Percentiles rank a stretch among this genome's conserved stretches.
Conservation (phyloP, 306 rosid genomes). For the Casuarina glauca region DNA sequence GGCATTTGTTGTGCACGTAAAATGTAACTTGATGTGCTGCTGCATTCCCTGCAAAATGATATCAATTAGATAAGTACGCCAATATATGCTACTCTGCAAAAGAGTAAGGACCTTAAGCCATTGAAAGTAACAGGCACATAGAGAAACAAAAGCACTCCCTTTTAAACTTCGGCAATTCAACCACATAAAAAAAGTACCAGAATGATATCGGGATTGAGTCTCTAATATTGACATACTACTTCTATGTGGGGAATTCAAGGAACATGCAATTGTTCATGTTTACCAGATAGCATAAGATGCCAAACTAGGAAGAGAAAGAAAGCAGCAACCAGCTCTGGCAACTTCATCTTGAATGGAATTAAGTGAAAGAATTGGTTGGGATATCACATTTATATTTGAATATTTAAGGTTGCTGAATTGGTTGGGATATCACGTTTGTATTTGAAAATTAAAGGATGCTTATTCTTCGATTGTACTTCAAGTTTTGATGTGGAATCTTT, state of each 20-base stretch:
- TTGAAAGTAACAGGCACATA: background rate
- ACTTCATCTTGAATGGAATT: constrained; percentile 44
- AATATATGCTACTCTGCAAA: background rate
- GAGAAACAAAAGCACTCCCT: background rate
- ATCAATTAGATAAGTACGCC: background rate
- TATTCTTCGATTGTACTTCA: constrained; percentile 59
- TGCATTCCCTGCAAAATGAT: constrained; percentile 39
- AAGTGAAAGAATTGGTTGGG: constrained; percentile 14
- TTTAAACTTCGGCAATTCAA: background rate
- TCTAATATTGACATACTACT: too few species aligned
- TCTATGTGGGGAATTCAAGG: background rate
- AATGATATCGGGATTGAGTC: too few species aligned
- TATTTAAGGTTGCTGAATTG: background rate
- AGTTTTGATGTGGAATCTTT: constrained; percentile 51
- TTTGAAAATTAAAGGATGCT: constrained; percentile 7
- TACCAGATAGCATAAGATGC: constrained; percentile 42
- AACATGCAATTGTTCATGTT: background rate
- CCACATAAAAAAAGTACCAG: background rate
- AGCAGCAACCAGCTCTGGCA: constrained; percentile 23
- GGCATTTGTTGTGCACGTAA: constrained; percentile 66
- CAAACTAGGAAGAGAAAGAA: constrained; percentile 37
- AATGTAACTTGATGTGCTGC: constrained; percentile 51
- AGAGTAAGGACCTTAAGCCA: too few species aligned
- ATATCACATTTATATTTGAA: constrained; percentile 16
- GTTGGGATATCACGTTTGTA: background rate